phyloP scores from a whole-genome alignment of 1,139 yeast genomes.

The Pichia sp. region DNA sequence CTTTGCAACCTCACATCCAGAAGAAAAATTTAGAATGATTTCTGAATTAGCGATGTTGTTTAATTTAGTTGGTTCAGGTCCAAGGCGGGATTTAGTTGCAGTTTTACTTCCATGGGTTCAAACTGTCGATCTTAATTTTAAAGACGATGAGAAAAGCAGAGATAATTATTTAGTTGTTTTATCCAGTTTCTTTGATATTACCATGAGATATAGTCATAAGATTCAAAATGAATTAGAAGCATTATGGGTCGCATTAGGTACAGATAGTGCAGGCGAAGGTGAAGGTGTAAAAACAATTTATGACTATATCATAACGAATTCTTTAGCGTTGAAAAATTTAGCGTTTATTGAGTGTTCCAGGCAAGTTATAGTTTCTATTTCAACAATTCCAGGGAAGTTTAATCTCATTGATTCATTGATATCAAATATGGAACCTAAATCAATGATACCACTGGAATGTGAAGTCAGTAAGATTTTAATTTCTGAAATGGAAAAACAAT shows the following conservation, averaged over 20 bases:
- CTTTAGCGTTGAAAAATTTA: conserved; percentile 67
- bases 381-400: conserved; percentile 53
- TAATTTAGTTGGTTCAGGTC: conserved; percentile 51
- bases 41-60: conserved; percentile 71
- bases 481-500: conserved; percentile 14
- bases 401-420: conserved; percentile 60
- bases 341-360: conserved; percentile 72
- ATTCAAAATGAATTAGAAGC: conserved; percentile 88
- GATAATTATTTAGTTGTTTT: conserved; percentile 71
- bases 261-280: conserved; percentile 55
- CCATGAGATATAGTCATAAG: conserved; percentile 65
- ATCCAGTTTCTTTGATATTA: conserved; percentile 76
- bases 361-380: conserved; percentile 72
- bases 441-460: conserved; percentile 66
- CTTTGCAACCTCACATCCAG: conserved; percentile 53
- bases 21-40: conserved; percentile 53
- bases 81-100: conserved; percentile 71
- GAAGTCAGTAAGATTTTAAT: conserved; percentile 13
- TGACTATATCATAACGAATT: conserved; percentile 61
- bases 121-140: conserved; percentile 57
- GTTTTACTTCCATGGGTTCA: conserved; percentile 89
- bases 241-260: conserved; percentile 88
- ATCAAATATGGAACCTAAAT: conserved; percentile 67
- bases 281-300: conserved; percentile 63
- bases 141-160: conserved; percentile 36